A percentile compares a stretch with the other conserved stretches of the same genome.
phyloP scores from a whole-genome alignment of 306 rosid genomes.

The Arachis stenosperma region DNA sequence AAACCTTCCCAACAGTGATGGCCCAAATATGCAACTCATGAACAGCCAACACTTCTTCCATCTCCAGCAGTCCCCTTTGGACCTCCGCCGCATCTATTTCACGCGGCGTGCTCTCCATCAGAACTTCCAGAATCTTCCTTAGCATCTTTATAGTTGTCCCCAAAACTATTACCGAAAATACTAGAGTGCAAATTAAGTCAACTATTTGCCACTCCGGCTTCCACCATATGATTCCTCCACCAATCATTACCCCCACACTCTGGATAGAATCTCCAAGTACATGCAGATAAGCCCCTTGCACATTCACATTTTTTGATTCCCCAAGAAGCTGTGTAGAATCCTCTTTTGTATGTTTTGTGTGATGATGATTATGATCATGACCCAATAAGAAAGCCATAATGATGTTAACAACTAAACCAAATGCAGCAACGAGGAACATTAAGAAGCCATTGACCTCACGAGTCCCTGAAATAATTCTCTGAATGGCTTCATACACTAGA shows the following conservation, averaged over 20 bases:
- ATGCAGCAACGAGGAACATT: conserved; percentile 67
- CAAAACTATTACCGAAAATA: conserved; percentile 64
- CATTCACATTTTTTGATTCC: conserved; percentile 58
- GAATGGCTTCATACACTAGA: conserved; percentile 73
- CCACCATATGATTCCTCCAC: conserved; percentile 76
- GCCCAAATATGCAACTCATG: conserved; percentile 87
- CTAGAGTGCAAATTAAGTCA: conserved; percentile 67
- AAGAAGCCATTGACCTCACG: conserved; percentile 59
- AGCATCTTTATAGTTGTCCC: conserved; percentile 73
- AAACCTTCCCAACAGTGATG: conserved; percentile 72
- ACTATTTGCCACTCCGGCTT: conserved; percentile 70
- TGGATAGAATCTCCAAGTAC: conserved; percentile 76
- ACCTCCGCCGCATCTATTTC: conserved; percentile 73
- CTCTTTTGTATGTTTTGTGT: too few species aligned
- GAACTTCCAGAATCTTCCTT: conserved; percentile 69
- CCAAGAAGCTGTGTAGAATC: conserved; percentile 48
- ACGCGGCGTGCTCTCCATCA: conserved; percentile 81
- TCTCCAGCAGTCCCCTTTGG: conserved; percentile 60
- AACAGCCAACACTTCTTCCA: conserved; percentile 77
- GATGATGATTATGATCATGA: conserved; percentile 30
- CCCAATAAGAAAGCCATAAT: conserved; percentile 71
- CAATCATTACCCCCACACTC: conserved; percentile 82
- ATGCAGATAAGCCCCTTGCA: conserved; percentile 80
- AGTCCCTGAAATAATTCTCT: conserved; percentile 51
- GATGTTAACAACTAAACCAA: conserved; percentile 74